Base-by-base conservation (phyloP, 148 eudicot genomes). In the Fagopyrum esculentum region DNA sequence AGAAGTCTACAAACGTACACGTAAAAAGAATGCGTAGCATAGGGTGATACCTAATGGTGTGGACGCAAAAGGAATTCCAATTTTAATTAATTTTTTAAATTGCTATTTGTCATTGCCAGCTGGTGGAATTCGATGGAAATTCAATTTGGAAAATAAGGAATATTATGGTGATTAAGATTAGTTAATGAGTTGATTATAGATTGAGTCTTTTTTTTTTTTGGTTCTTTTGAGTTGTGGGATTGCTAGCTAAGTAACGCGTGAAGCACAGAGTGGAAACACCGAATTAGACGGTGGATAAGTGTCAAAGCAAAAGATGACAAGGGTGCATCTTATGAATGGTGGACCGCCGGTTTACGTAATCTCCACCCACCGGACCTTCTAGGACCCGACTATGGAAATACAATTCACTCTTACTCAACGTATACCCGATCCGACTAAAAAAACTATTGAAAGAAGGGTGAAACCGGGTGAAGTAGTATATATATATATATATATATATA, bases 221-320 rank as follows among this genome's bases (percentile, higher is more conserved):
- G 40, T 35, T 22, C 26, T 22, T 22, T 22, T 35, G 40, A 35
- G 40, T 35, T 10, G 22, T 61, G 69, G 16, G 40, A 59, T 61
- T 61, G 69, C 16, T 29, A 12, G 69, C 69, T 30, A 63, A 63
- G 69, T 63, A 63, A 63, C 45, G 69, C 69, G 69, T 63, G 69
- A 63, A 5, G 5, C 43, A 63, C 69, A 63, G 69, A 63, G 69
- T 63, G 69, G 69, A 63, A 12, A 63, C 44, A 63, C 69, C 63
- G 30, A 57, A 17, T 57, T 30, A 29, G 64, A 59, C 35, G 35
- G 64, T 19, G 64, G 35, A 9, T 19, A 3, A 59, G 66, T 6
- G 40, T 26, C 4, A 55, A 55, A 19, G 30, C 10, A 57, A 8
- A 8, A 19, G 3, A 6, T n/a, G 19, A 11, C 5, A 12, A 11